phyloP scores from a whole-genome alignment of 2,329 filamentous ascomycete species.

The Aspergillus sp. region DNA sequence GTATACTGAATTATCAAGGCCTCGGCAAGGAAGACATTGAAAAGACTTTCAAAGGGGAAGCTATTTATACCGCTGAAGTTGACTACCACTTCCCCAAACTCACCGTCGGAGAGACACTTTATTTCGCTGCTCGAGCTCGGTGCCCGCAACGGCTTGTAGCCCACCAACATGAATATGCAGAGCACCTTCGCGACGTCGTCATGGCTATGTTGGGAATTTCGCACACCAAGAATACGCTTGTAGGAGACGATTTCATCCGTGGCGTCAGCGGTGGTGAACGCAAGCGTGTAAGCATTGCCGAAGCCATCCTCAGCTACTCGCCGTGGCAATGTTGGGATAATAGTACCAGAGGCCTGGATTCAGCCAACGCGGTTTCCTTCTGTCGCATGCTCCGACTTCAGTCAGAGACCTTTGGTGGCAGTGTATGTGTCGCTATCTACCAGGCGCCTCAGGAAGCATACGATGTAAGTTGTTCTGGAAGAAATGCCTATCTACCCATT shows the following conservation, averaged over 20 bases:
- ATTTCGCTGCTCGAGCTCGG: slow-evolving; percentile 61
- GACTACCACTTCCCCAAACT: slow-evolving; percentile 46
- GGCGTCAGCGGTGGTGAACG: slow-evolving; percentile 59
- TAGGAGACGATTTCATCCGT: slow-evolving; percentile 51
- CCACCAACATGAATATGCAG: slow-evolving; percentile 41
- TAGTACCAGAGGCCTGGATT: slow-evolving; percentile 45
- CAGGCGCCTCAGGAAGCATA: slow-evolving; percentile 41
- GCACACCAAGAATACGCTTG: slow-evolving; percentile 48
- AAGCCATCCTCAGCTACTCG: slow-evolving; percentile 44
- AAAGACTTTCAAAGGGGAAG: slow-evolving; percentile 41
- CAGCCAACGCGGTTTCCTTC: slow-evolving; percentile 53
- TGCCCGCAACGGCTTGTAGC: no score
- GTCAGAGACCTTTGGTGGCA: no score
- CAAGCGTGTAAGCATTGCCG: slow-evolving; percentile 58
- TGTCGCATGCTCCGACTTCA: slow-evolving; percentile 42
- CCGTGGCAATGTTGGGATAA: slow-evolving; percentile 42
- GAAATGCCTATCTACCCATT: no score
- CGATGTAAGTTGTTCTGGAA: slow-evolving; percentile 2
- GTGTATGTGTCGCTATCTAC: slow-evolving; percentile 50
- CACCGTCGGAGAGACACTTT: slow-evolving; percentile 71
- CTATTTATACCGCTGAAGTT: slow-evolving; percentile 66
- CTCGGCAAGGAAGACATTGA: no score
- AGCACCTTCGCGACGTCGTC: slow-evolving; percentile 41
- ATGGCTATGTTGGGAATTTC: slow-evolving; percentile 29
- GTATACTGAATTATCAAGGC: no score